These are phyloP conservation scores for Ramaria sp. DNA, from an alignment of 768 basidiomycete genomes.

Conservation along the genomic window DNA sequence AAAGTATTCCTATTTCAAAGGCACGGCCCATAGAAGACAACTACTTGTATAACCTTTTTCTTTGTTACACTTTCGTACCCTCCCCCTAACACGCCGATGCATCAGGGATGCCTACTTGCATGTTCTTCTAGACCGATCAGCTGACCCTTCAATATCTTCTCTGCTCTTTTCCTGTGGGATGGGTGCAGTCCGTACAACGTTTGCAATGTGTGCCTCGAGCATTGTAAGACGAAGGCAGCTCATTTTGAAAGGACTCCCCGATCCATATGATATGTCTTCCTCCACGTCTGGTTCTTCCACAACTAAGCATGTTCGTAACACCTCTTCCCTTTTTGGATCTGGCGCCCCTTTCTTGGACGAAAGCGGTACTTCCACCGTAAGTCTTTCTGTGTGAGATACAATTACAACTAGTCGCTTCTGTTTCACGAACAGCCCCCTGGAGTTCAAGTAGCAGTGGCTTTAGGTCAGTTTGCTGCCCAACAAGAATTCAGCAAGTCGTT, in stretches of 20 bases:
- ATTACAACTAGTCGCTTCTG: neutral
- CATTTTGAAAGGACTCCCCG: slow-evolving; percentile 50
- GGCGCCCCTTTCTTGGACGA: slow-evolving; percentile 12
- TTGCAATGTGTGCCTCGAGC: slow-evolving; percentile 92
- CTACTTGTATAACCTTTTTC: slow-evolving; percentile 25
- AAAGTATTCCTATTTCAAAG: slow-evolving; percentile 88
- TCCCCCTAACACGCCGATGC: neutral
- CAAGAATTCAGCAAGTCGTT: slow-evolving; percentile 71
- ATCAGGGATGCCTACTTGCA: slow-evolving; percentile 80
- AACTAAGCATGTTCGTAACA: slow-evolving; percentile 11
- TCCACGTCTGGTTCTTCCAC: slow-evolving; percentile 19
- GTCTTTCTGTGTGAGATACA: neutral
- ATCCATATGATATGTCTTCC: slow-evolving; percentile 53
- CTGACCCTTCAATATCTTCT: slow-evolving; percentile 67
- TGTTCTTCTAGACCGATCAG: slow-evolving; percentile 54
- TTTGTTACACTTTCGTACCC: neutral
- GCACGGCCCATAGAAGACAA: slow-evolving; percentile 71
- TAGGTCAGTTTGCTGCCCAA: slow-evolving; percentile 71
- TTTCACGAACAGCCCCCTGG: slow-evolving; percentile 6
- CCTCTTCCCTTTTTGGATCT: slow-evolving; percentile 26
- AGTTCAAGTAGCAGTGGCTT: slow-evolving; percentile 12
- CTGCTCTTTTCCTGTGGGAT: slow-evolving; percentile 95
- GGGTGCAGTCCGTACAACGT: slow-evolving; percentile 93
- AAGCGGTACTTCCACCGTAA: slow-evolving; percentile 2
- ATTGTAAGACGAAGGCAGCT: slow-evolving; percentile 75